Base-by-base conservation (phyloP, 2,329 filamentous ascomycete species). In the Tolypocladium endophyticum region DNA sequence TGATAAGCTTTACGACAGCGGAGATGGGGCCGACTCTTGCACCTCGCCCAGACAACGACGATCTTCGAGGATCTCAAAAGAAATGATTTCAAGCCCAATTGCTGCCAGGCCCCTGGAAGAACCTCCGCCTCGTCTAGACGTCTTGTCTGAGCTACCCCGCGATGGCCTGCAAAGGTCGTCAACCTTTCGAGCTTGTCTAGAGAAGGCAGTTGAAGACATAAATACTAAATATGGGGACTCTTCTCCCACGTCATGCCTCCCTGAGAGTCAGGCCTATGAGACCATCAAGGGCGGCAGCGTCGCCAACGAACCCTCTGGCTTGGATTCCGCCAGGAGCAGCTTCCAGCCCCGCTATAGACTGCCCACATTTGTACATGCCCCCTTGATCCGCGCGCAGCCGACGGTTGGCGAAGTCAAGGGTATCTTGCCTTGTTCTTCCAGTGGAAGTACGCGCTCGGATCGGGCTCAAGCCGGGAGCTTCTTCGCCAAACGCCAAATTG, bases 161-260 rank as follows among this genome's bases (percentile, higher is more conserved):
- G 66, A 65, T 53, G 64, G 56, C 14, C 55, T 70, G 20, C 62
- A 66, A 36, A 64, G 65, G 56, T 69, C 69, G 2, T 70, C 67
- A 11, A 69, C 69, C 7, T 70, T 73, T 58, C 63, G 67, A 53
- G 61, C 62, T 35, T 64, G 60, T 36, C 62, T 74, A 35, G 70
- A 73, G 52, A 69, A 69, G 56, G 66, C 67, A 45, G 70, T 66
- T 7, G 65, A 67, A 36, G 67, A 69, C 35, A 70, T 72, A 57
- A 66, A 70, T 52, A 60, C 61, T 55, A 68, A 70, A 52, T 69
- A 71, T 53, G 65, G 61, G 52, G 61, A 62, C 12, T 36, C 62
- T 28, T 61, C 62, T 28, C 60, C 62, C n/a, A 58, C 56, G 8
- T 25, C 55, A 20, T 35, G 55, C 25, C 52, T 61, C 43, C 53